Percentiles rank a stretch among this genome's conserved stretches.
These are phyloP conservation scores for Fusarium nelsonii DNA, from an alignment of 2,329 filamentous ascomycete genomes.

Conservation along the genomic window DNA sequence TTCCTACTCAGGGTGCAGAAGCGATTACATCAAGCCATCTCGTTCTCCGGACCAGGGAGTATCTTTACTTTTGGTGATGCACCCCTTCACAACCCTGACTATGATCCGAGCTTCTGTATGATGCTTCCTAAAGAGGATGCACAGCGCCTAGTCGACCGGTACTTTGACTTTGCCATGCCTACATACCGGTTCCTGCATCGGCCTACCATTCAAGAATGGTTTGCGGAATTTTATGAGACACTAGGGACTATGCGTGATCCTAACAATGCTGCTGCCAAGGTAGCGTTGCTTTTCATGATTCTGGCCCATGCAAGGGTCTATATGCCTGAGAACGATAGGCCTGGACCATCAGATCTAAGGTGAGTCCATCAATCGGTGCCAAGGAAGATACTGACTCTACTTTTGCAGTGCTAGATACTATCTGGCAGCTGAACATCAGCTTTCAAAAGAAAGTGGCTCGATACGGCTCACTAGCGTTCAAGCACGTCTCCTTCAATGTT, in stretches of 20 bases:
- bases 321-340: conserved; percentile 46
- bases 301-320: conserved; percentile 65
- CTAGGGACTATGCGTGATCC: conserved; percentile 47
- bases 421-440: conserved; percentile 53
- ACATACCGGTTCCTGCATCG: conserved; percentile 68
- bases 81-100: conserved; percentile 55
- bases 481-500: conserved; percentile 57
- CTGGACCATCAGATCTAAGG: conserved; percentile 44
- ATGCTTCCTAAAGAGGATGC: conserved; percentile 56
- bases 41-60: conserved; percentile 48
- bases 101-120: conserved; percentile 54
- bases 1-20: conserved; percentile 51
- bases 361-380: not conserved
- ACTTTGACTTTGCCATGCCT: conserved; percentile 69
- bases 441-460: conserved; percentile 55
- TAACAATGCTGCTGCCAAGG: conserved; percentile 45
- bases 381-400: not conserved
- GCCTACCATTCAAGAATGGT: conserved; percentile 63
- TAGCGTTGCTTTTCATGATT: conserved; percentile 62
- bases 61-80: conserved; percentile 65
- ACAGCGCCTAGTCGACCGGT: conserved; percentile 58
- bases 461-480: conserved; percentile 57
- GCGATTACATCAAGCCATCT: conserved; percentile 47
- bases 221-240: conserved; percentile 56
- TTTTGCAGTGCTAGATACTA: conserved; percentile 40